Evolutionary conservation across 495 filamentous ascomycete species (phyloP).

Genomic region (Aspergillus homomorphus): DNA sequence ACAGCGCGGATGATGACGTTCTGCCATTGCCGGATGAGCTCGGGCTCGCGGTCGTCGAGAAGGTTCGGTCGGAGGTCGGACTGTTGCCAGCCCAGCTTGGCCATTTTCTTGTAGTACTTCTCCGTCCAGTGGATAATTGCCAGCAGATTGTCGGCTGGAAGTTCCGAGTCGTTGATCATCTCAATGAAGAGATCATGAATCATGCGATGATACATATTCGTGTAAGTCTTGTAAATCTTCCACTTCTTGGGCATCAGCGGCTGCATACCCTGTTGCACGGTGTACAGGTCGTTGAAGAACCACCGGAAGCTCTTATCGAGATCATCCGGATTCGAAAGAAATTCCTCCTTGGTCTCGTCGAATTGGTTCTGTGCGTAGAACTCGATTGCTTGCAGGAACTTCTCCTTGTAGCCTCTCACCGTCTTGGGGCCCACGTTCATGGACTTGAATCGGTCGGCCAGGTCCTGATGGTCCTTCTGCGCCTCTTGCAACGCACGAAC

Average conservation of each 20-base stretch:
- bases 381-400: slow-evolving; percentile 79
- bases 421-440: slow-evolving; percentile 89
- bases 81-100: slow-evolving; percentile 73
- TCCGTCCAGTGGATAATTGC: slow-evolving; percentile 92
- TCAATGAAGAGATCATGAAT: slow-evolving; percentile 91
- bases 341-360: slow-evolving; percentile 66
- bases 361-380: slow-evolving; percentile 71
- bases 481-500: slow-evolving; percentile 90
- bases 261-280: slow-evolving; percentile 86
- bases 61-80: slow-evolving; percentile 75
- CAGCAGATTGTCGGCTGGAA: slow-evolving; percentile 74
- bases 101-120: slow-evolving; percentile 95
- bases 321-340: slow-evolving; percentile 75
- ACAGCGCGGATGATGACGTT: slow-evolving; percentile 91
- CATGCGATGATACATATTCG: slow-evolving; percentile 80
- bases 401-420: slow-evolving; percentile 94
- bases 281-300: slow-evolving; percentile 96
- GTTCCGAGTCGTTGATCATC: slow-evolving; percentile 75
- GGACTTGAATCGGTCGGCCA: slow-evolving; percentile 88
- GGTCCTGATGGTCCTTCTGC: slow-evolving; percentile 88
- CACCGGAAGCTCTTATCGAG: slow-evolving; percentile 84
- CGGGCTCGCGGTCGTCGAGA: slow-evolving; percentile 80
- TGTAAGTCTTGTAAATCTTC: slow-evolving; percentile 91
- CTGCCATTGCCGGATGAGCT: slow-evolving; percentile 90
- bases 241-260: slow-evolving; percentile 92